Base-by-base conservation (phyloP, 805 yeast genomes). In the Wickerhamiella vanderwaltii region DNA sequence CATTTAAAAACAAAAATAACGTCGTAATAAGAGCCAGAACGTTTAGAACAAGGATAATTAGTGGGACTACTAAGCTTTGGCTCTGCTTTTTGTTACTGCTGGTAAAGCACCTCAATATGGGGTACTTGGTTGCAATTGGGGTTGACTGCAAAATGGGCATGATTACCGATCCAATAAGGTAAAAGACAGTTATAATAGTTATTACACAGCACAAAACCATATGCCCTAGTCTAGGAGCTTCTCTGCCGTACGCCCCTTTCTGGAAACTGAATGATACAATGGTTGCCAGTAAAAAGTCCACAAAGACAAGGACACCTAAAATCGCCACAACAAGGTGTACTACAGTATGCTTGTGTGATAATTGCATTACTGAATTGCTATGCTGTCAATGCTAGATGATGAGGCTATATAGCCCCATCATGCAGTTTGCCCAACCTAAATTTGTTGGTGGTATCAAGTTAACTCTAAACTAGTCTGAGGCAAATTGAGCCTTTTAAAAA, bases 1-100 rank as follows among this genome's bases (percentile, higher is more conserved):
- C 20, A 9, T 35, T 32, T 3, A 42, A n/a, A 13, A 36, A 42
- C 28, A 30, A 12, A 25, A 42, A 35, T 12, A 42, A 29, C n/a
- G 36, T 31, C 4, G 39, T 16, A 9, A 42, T 24, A 3, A 42
- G 24, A n/a, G 41, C 36, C 13, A 36, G 25, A 18, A 42, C 11
- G 23, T 42, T 42, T 17, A 31, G 35, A n/a, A 36, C 17, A 5
- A 37, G 9, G 13, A 37, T 29, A 20, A 17, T 20, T 6, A 37
- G 6, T 15, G 18, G 34, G 18, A 29, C 31, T 16, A 29, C 6
- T n/a, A n/a, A n/a, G n/a, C n/a, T n/a, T n/a, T n/a, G n/a, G n/a
- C n/a, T n/a, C n/a, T n/a, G n/a, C 9, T 23, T 7, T 23, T 23
- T 23, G 26, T 23, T 23, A 7, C 11, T 23, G 11, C 26, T 23